These are phyloP conservation scores for Penstemon newberryi DNA, from an alignment of 257 asterid genomes.

Conservation along the genomic window DNA sequence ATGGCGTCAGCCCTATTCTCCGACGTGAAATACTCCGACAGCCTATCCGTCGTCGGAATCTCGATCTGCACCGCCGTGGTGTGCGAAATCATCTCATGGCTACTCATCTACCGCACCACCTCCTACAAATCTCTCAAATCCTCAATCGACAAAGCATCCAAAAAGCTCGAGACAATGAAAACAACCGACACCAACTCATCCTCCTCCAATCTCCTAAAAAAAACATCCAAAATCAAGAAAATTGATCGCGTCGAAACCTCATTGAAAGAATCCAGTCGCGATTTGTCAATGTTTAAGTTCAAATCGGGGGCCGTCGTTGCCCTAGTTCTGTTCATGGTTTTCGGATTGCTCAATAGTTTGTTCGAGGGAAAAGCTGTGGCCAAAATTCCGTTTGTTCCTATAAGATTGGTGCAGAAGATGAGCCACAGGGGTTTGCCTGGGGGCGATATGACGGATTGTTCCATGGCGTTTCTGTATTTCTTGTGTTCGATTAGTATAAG, in stretches of 20 bases:
- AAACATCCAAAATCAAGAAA: conserved; percentile 69
- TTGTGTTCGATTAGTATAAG: conserved; percentile 89
- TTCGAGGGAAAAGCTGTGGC: conserved; percentile 90
- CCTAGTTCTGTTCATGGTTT: conserved; percentile 77
- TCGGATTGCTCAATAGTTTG: conserved; percentile 75
- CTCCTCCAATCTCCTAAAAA: conserved; percentile 41
- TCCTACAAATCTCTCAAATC: conserved; percentile 94
- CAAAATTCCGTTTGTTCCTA: conserved; percentile 83
- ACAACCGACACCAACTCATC: conserved; percentile 42
- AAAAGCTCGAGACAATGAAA: conserved; percentile 91
- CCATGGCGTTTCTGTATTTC: conserved; percentile 89
- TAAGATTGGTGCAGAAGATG: conserved; percentile 89
- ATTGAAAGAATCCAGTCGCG: conserved; percentile 87
- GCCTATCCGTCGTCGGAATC: conserved; percentile 70
- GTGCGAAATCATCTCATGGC: conserved; percentile 94
- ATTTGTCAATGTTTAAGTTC: conserved; percentile 82
- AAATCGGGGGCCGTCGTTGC: conserved; percentile 96
- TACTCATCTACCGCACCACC: conserved; percentile 86
- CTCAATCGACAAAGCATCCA: conserved; percentile 91
- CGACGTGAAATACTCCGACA: conserved; percentile 60
- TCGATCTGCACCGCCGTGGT: conserved; percentile 80
- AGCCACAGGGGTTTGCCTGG: conserved; percentile 92
- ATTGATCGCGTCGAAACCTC: conserved; percentile 90
- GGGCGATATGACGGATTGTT: conserved; percentile 94
- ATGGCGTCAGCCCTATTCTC: conserved; percentile 67